Evolutionary conservation across 768 basidiomycete species (phyloP).

Genomic region (Boletus barrowsii): DNA sequence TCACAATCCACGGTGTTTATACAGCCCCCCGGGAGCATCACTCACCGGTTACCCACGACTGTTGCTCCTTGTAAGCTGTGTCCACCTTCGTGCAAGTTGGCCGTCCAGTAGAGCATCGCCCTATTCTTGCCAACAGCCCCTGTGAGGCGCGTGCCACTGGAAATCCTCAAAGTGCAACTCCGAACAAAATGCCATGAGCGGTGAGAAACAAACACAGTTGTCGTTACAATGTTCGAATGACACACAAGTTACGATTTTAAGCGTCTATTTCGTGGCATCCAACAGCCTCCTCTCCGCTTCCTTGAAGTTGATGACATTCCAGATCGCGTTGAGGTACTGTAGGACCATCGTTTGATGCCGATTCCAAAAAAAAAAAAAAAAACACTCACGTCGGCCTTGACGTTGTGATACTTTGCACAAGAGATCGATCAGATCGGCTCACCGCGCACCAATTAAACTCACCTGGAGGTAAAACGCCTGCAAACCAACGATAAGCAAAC

Average conservation of each 20-base stretch:
- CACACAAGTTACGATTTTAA: background rate
- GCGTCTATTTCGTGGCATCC: conserved; percentile 35
- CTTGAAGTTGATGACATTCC: conserved; percentile 95
- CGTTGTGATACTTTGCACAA: conserved; percentile 73
- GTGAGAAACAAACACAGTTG: background rate
- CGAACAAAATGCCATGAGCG: background rate
- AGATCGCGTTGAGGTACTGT: conserved; percentile 92
- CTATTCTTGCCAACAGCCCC: background rate
- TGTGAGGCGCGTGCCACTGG: background rate
- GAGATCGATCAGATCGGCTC: conserved; percentile 10
- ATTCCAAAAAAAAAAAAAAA: conserved; percentile 15
- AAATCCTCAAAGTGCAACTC: background rate
- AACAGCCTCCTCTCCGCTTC: conserved; percentile 70
- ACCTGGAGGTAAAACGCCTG: conserved; percentile 65
- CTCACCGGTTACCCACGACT: background rate
- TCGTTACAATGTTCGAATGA: conserved; percentile 9
- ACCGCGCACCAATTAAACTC: background rate
- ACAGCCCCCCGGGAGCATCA: background rate
- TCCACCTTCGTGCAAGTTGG: background rate
- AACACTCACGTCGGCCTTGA: conserved; percentile 81
- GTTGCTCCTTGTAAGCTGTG: too few relatives aligned
- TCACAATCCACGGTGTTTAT: background rate
- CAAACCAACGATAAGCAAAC: conserved; percentile 3
- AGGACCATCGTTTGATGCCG: background rate
- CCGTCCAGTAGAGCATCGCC: background rate